Percentiles rank a stretch among this genome's conserved stretches.
phyloP scores from a whole-genome alignment of 371 early-diverging fungal genomes.

The Mortierella sp. region DNA sequence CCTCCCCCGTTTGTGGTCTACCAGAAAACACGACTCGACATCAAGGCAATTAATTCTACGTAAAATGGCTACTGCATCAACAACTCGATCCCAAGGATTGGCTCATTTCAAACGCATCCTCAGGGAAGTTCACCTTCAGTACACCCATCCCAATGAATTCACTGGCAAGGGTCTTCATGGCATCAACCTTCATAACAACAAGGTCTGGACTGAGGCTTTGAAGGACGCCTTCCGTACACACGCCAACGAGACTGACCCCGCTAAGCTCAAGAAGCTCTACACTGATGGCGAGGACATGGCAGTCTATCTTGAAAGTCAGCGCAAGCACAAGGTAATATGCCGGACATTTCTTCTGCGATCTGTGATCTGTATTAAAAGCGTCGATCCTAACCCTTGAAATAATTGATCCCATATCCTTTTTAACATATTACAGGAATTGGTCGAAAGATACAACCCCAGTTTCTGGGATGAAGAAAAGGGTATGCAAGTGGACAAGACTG shows the following conservation, averaged over 20 bases:
- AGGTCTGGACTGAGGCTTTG: slow-evolving; percentile 50
- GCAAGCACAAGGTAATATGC: slow-evolving; percentile 35
- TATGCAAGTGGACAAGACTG: slow-evolving; percentile 51
- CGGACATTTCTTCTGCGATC: too few species aligned
- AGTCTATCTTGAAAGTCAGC: slow-evolving; percentile 51
- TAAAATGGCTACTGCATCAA: slow-evolving; percentile 12
- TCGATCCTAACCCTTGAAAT: not conserved
- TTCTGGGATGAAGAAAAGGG: slow-evolving; percentile 57
- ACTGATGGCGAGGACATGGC: slow-evolving; percentile 46
- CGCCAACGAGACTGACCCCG: slow-evolving; percentile 43
- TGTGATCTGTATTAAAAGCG: not conserved
- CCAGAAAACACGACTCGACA: too few species aligned
- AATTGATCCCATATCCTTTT: not conserved
- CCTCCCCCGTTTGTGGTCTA: too few species aligned
- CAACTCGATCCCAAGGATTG: slow-evolving; percentile 41
- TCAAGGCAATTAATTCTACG: not conserved
- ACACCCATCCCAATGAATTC: slow-evolving; percentile 49
- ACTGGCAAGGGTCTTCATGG: slow-evolving; percentile 45
- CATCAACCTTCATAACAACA: slow-evolving; percentile 50
- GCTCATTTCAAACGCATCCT: slow-evolving; percentile 53
- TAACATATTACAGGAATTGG: slow-evolving; percentile 31
- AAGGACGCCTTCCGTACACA: slow-evolving; percentile 49
- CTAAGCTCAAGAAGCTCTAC: slow-evolving; percentile 34
- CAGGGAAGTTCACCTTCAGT: slow-evolving; percentile 52
- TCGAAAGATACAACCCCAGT: slow-evolving; percentile 53